Evolutionary conservation across 208 protist species (phyloP).

Genomic region (Trypanosoma caninum): DNA sequence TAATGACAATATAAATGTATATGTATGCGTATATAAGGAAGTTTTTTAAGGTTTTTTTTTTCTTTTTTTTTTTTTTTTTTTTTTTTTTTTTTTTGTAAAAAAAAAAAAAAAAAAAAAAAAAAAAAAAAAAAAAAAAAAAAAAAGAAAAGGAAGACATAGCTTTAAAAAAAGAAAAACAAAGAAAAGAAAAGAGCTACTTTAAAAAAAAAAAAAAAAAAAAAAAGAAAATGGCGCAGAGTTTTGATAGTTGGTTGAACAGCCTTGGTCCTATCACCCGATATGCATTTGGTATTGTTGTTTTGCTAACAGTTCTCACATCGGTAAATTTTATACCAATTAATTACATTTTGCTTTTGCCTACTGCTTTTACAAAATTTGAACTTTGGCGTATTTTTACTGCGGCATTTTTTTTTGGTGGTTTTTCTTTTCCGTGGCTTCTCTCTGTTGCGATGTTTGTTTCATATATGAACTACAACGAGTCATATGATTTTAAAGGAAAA

Average conservation of each 20-base stretch:
- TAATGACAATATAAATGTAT: too few relatives aligned
- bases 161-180: constrained; percentile 12
- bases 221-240: constrained; percentile 41
- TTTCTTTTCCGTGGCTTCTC: constrained; percentile 81
- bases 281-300: constrained; percentile 37
- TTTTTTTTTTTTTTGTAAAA: neutral
- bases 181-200: constrained; percentile 2
- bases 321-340: constrained; percentile 33
- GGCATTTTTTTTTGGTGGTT: constrained; percentile 74
- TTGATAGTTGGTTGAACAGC: constrained; percentile 67
- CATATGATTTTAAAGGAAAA: constrained; percentile 64
- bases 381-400: constrained; percentile 68
- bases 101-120: neutral
- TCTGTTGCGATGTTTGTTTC: constrained; percentile 72
- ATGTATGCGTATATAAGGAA: neutral
- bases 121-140: constrained; percentile 3
- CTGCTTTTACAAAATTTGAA: constrained; percentile 40
- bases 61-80: neutral
- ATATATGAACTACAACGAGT: constrained; percentile 78
- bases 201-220: constrained; percentile 3
- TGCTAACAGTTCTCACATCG: constrained; percentile 39
- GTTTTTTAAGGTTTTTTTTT: neutral
- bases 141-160: neutral
- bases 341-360: constrained; percentile 33
- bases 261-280: constrained; percentile 57